Evolutionary conservation across 2,329 filamentous ascomycete species (phyloP), one percentile per base, ranked within the genome.

Genomic region (Aplosporella prunicola): DNA sequence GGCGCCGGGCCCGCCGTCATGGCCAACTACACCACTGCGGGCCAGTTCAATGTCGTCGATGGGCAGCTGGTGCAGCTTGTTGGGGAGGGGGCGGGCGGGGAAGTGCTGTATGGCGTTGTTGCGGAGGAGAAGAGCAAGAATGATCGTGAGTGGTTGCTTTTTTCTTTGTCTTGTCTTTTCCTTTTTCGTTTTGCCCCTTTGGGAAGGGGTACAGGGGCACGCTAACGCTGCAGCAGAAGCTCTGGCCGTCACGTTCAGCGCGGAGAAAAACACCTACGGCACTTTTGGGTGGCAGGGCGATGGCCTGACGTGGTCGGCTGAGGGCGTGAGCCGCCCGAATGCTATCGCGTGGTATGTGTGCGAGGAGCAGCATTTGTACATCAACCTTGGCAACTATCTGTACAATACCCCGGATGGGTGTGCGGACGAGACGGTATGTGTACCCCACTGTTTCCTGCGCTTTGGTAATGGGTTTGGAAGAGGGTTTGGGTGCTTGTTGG

Each of bases 341-440:
- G 49, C 64, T 29, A 69, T 66, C 14, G 74, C 74, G 1, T 78
- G 73, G 72, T 66, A 75, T 45, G 73, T 78, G 35, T 78, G 72
- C 44, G 58, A 57, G 30, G 58, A 61, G 5, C 66, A 72, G 55
- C 49, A 52, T 35, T 45, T 78, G 43, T 76, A 70, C 48, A 65
- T 77, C 48, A 78, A 78, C 47, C 63, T 76, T 38, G 74, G 75
- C 1, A 70, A 69, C 10, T 78, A 77, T 48, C 57, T 57, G 17
- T 78, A 76, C 48, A 57, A 70, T 54, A 78, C 73, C 9, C 74
- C 74, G 0, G 52, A 56, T 3, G 73, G 73, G 3, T 78, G 74
- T 56, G 61, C 63, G 20, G 74, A 78, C 57, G 66, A 77, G 57
- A 78, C 72, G 16, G 34, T 36, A 9, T 29, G 34, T 30, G 23